These are phyloP conservation scores for Prunus fruticosa DNA, from an alignment of 306 rosid species.

Conservation along the genomic window DNA sequence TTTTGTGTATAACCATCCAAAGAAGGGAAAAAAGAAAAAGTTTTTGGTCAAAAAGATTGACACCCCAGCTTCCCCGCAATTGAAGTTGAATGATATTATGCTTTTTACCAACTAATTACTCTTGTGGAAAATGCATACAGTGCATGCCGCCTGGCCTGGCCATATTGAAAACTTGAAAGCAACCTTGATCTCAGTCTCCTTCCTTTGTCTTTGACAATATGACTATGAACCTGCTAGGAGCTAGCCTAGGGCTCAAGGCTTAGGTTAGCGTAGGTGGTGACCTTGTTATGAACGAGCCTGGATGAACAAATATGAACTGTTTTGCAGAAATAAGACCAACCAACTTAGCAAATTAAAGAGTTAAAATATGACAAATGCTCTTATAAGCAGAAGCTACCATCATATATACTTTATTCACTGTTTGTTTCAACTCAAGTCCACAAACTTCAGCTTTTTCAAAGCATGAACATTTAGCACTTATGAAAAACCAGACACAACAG, in stretches of 20 bases:
- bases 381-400: neutral
- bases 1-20: neutral
- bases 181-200: neutral
- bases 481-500: neutral
- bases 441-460: constrained; percentile 8
- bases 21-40: neutral
- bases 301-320: neutral
- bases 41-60: neutral
- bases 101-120: neutral
- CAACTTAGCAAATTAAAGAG: neutral
- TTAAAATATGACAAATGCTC: neutral
- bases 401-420: constrained; percentile 30
- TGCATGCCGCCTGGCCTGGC: neutral
- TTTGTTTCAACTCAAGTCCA: neutral
- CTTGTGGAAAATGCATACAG: neutral
- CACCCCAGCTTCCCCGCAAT: neutral
- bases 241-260: neutral
- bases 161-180: neutral
- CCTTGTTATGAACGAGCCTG: neutral
- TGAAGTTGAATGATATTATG: neutral
- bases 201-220: neutral
- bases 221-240: neutral
- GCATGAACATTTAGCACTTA: neutral
- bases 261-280: neutral
- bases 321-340: neutral